Conservation (phyloP, 306 rosid species). For the Fragaria iinumae region DNA sequence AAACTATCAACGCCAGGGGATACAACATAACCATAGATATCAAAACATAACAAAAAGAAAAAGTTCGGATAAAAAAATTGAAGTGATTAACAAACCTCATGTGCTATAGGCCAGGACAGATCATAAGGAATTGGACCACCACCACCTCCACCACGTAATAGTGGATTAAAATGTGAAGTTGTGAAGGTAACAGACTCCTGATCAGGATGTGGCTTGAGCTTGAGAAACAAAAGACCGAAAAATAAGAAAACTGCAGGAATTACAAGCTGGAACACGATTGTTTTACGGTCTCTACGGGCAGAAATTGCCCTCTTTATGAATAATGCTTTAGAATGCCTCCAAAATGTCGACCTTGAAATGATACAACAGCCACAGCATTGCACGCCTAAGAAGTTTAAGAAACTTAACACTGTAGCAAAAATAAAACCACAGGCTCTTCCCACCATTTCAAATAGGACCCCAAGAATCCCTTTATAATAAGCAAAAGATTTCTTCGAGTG, state of each 20-base stretch:
- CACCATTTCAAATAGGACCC: constrained; percentile 51
- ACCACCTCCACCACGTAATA: constrained; percentile 85
- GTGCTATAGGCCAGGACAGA: constrained; percentile 68
- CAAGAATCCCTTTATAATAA: constrained; percentile 50
- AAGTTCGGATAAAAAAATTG: constrained; percentile 2
- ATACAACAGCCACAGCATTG: constrained; percentile 75
- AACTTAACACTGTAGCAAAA: constrained; percentile 49
- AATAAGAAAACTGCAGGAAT: constrained; percentile 86
- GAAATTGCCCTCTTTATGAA: constrained; percentile 79
- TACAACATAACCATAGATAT: background rate
- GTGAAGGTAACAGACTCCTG: constrained; percentile 73
- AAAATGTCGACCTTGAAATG: constrained; percentile 70
- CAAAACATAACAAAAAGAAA: background rate
- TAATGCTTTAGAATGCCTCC: constrained; percentile 86
- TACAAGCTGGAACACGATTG: constrained; percentile 86
- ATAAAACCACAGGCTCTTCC: constrained; percentile 62
- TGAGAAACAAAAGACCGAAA: constrained; percentile 81
- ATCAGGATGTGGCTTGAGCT: constrained; percentile 99
- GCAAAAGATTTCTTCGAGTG: constrained; percentile 44
- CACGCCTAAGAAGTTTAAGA: constrained; percentile 50
- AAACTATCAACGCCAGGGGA: constrained; percentile 18
- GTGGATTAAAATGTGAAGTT: constrained; percentile 84
- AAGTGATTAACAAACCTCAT: constrained; percentile 61
- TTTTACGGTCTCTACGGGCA: constrained; percentile 90
- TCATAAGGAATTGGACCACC: constrained; percentile 96